Base-by-base conservation (phyloP, 2,329 filamentous ascomycete genomes). In the Drechslerella dactyloides region DNA sequence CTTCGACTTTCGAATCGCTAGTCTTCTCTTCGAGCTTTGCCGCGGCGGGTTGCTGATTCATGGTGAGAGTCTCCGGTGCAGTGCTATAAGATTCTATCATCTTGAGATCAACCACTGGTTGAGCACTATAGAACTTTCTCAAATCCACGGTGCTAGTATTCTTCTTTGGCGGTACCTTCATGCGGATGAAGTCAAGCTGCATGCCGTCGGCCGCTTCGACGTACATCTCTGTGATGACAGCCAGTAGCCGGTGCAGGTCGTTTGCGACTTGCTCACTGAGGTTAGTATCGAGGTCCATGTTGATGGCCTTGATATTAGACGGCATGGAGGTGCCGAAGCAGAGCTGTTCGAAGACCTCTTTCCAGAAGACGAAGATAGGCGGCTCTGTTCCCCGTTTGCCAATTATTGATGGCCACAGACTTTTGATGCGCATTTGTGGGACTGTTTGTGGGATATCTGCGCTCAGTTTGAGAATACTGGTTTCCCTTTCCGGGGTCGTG, bases 351-450 rank as follows among this genome's bases (percentile, higher is more conserved):
- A 65, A 72, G 11, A 60, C 56, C 23, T 72, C 60, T 27, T 65
- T 65, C 68, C 68, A 72, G 37, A 72, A 72, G 17, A 65, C 55
- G 46, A 72, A 72, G 13, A 55, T 65, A 1, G 60, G 60, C n/a
- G 42, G 4, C 0, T 46, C 60, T 4, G 13, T n/a, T n/a, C 42
- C 50, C 35, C 58, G 53, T n/a, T 23, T 52, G 15, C 42, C 40
- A 6, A 23, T 30, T 27, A 57, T 37, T 2, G 55, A 53, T 19
- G 40, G 37, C 66, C 48, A 59, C 2, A 62, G 23, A 0, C 37
- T 44, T 55, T 64, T 24, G 10, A n/a, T 27, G 10, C 33, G 23
- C 30, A 8, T 57, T 30, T 27, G 35, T 11, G 51, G 35, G 19
- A 19, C 11, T 8, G 15, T 30, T 21, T 52, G 27, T 1, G 68